Base-by-base conservation (phyloP, 1,284 basidiomycete species). In the Inonotus obliquus region DNA sequence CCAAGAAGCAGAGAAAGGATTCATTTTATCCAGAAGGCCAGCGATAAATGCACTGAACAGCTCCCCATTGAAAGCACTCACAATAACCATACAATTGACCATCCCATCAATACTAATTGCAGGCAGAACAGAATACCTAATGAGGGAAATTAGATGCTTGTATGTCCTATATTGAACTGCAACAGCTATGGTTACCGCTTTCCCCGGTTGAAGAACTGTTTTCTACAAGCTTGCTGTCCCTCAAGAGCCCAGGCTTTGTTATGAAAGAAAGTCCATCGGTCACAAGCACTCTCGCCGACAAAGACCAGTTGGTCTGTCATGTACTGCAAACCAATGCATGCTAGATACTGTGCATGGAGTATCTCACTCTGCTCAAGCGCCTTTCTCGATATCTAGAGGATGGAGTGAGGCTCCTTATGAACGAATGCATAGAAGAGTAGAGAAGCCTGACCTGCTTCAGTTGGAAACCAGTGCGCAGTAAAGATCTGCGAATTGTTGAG, bases 61-160 rank as follows among this genome's bases (percentile, higher is more conserved):
- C 0, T 37, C 52, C 2, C 44, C 57, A 21, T 66, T 70, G 59
- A 71, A 74, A 10, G 71, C 69, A 1, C 67, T 70, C 56, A 70
- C 69, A 51, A 67, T 69, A 37, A 51, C 62, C 27, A 63, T 54
- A 11, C 61, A 35, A 23, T 63, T 41, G 23, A 69, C 29, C 11
- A 74, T 69, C 7, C 73, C 74, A 59, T 69, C 64, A 4, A 71
- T 61, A 6, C 67, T 66, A 9, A 76, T 51, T 45, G 74, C 73
- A 44, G 74, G 74, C 1, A 75, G 68, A 19, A 76, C 65, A 14
- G 73, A 75, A 57, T 71, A 76, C 39, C 73, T 75, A 58, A 35
- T 35, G 25, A 49, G 49, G 49, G 19, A 38, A 51, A 51, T 32
- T 32, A 32, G 32, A 32, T 32, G 32, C 32, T 32, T 32, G 32